A percentile compares a stretch with the other conserved stretches of the same genome.
Conservation (phyloP, 2,329 filamentous ascomycete species). For the Hypoxylon sp. region DNA sequence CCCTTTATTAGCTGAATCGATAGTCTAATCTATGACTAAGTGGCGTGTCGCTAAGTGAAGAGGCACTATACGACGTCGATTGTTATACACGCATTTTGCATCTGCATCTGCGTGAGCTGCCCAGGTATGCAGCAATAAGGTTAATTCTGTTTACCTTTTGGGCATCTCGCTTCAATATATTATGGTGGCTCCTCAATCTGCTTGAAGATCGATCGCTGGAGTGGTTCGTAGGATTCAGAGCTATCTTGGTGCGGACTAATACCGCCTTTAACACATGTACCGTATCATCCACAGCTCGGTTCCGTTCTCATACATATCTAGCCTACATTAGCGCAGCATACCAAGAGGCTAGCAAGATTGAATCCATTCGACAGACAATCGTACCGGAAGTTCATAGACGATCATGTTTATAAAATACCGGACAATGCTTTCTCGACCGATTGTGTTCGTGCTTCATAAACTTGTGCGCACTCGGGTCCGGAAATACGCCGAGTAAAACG, state of each 20-base stretch:
- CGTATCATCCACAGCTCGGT: constrained; percentile 42
- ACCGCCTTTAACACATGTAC: constrained; percentile 41
- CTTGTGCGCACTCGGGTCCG: constrained; percentile 8
- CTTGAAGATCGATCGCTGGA: constrained; percentile 39
- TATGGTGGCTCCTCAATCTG: constrained; percentile 37
- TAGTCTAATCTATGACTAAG: constrained; percentile 18
- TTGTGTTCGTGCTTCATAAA: neutral
- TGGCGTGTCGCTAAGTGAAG: neutral
- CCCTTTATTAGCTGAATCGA: constrained; percentile 15
- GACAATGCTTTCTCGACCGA: constrained; percentile 9
- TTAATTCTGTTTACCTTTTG: constrained; percentile 7
- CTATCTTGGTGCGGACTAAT: constrained; percentile 37
- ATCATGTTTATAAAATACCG: constrained; percentile 16
- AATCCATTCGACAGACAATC: constrained; percentile 36
- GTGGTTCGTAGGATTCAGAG: constrained; percentile 41
- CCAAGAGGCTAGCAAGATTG: constrained; percentile 24
- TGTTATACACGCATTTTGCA: constrained; percentile 7
- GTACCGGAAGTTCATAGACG: constrained; percentile 19
- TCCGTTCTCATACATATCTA: constrained; percentile 39
- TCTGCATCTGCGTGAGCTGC: neutral
- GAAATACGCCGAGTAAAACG: constrained; percentile 6
- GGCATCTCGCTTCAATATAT: constrained; percentile 18
- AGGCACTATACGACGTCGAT: neutral
- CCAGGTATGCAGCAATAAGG: constrained; percentile 10
- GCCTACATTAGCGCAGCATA: constrained; percentile 36